Conservation (phyloP, 73 alveolate species). For the Urostyla sp. region DNA sequence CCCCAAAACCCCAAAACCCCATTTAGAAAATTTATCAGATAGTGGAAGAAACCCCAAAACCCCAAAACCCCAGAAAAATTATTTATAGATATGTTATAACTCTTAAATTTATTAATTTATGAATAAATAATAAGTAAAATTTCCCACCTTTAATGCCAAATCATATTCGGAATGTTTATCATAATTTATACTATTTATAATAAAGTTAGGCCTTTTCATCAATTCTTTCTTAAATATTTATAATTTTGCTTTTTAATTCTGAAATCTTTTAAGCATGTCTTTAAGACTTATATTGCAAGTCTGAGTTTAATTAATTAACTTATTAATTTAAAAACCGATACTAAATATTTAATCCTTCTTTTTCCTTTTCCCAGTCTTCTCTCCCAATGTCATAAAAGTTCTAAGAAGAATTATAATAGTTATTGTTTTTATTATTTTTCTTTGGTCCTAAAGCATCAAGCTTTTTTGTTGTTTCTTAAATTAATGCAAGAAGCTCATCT, state of each 20-base stretch:
- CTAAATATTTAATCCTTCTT: slow-evolving; percentile 9
- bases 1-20: too few species aligned
- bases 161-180: neutral
- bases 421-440: neutral
- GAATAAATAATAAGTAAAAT: too few species aligned
- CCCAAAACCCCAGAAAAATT: too few species aligned
- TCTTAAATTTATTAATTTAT: too few species aligned
- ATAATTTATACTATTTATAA: neutral
- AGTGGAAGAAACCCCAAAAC: too few species aligned
- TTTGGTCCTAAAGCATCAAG: slow-evolving; percentile 40
- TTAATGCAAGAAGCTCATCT: slow-evolving; percentile 42
- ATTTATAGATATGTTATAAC: too few species aligned
- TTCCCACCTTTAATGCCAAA: neutral
- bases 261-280: slow-evolving; percentile 39
- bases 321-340: neutral
- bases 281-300: slow-evolving; percentile 1
- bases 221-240: slow-evolving; percentile 18
- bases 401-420: neutral
- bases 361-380: slow-evolving; percentile 38
- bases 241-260: slow-evolving; percentile 44
- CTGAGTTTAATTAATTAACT: slow-evolving; percentile 9
- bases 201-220: slow-evolving; percentile 39
- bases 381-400: neutral
- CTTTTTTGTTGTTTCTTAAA: slow-evolving; percentile 48
- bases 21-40: too few species aligned